Evolutionary conservation across 2,329 filamentous ascomycete genomes (phyloP), one percentile per base, ranked within the genome.

Genomic region (Sclerotinia spermophila): DNA sequence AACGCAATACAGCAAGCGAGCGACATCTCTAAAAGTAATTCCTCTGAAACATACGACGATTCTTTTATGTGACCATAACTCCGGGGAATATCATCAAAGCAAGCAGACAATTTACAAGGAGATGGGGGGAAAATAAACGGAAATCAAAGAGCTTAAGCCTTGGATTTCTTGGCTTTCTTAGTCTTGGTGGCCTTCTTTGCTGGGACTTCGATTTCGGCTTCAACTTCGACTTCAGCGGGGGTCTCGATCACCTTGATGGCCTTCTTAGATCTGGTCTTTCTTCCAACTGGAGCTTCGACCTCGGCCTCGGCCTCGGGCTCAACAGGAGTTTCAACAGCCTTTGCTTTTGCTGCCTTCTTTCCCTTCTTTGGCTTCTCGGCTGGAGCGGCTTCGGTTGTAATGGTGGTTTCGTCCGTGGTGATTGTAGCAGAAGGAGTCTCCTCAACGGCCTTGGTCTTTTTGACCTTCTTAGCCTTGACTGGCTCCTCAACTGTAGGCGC

Each of bases 331-430:
- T 64, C 42, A 45, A 48, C 60, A n/a, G 60, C 40, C 42, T 62
- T 62, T 30, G 60, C 42, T 5, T 62, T 62, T 35, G 42, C 27
- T 15, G 64, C 79, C 73, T 82, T 82, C 64, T 82, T 83, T 44
- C 48, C 61, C 61, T 76, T 76, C 72, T 77, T 76, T 40, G 67
- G n/a, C 48, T 75, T 76, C 69, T 75, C 72, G 53, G 67, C 72
- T 58, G 75, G 72, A 30, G 55, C 81, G 83, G 27, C 83, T 82
- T 44, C 84, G 77, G 38, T 83, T 85, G 60, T 82, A 0, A 60
- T 44, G n/a, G 35, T 40, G 40, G 60, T 66, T 27, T 60, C 78
- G 65, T 64, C 70, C 40, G n/a, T 60, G 81, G 76, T 67, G 77
- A 30, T 81, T 80, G 21, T 55, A 6, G 42, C 71, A 51, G 53